Evolutionary conservation across 352 stramenopile genomes (phyloP).

Genomic region (Aphanomyces euteiches): DNA sequence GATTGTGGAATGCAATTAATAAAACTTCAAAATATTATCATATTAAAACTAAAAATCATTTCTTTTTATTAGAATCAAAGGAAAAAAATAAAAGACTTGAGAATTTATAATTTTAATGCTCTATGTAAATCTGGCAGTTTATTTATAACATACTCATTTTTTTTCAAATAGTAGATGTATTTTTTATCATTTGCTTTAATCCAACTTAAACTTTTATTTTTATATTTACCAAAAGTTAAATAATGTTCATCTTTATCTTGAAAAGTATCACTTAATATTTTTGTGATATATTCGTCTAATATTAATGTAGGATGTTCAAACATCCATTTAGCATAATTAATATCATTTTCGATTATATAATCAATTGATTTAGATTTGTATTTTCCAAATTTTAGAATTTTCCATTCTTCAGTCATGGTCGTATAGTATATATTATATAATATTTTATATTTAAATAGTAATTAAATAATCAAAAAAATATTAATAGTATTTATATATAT

Average conservation of each 20-base stretch:
- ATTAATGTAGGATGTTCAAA: constrained; percentile 1
- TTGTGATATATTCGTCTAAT: neutral
- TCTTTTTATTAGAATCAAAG: neutral
- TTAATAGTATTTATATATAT: neutral
- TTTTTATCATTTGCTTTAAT: no score
- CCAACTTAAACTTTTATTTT: no score
- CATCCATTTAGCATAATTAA: constrained; percentile 5
- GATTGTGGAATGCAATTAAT: constrained; percentile 1
- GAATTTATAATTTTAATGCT: neutral
- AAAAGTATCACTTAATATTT: no score
- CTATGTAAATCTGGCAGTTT: neutral
- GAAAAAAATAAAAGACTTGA: neutral
- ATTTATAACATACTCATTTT: neutral
- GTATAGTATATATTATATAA: constrained; percentile 9
- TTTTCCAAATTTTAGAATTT: neutral
- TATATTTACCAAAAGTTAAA: no score
- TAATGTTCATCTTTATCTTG: no score
- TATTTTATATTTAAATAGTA: neutral
- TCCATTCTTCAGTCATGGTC: constrained; percentile 1
- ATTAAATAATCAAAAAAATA: neutral
- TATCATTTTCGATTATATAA: neutral
- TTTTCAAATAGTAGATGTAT: neutral
- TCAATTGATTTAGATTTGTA: neutral
- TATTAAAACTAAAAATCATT: constrained; percentile 8
- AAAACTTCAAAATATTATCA: constrained; percentile 11